phyloP scores from a whole-genome alignment of 2,329 filamentous ascomycete species.

The Epichloe sp. region DNA sequence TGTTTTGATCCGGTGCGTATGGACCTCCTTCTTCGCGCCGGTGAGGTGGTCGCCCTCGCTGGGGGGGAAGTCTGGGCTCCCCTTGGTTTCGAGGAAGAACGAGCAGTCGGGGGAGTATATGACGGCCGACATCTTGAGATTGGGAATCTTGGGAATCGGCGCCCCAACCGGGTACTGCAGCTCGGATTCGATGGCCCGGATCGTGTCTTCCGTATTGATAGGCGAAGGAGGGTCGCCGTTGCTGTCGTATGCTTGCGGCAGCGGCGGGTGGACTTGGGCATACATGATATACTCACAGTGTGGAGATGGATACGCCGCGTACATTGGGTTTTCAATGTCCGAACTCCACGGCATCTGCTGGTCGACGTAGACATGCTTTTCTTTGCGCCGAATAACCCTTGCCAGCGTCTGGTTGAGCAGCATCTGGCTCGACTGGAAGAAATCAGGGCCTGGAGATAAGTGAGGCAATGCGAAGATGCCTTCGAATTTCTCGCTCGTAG shows the following conservation, averaged over 20 bases:
- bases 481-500: conserved; percentile 87
- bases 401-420: conserved; percentile 64
- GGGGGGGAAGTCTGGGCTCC: conserved; percentile 41
- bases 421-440: conserved; percentile 43
- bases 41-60: conserved; percentile 41
- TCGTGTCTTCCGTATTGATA: conserved; percentile 23
- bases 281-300: conserved; percentile 87
- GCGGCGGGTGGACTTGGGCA: conserved; percentile 56
- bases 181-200: conserved; percentile 47
- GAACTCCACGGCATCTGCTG: conserved; percentile 66
- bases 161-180: conserved; percentile 48
- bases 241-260: conserved; percentile 20
- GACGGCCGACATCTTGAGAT: conserved; percentile 47
- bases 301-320: conserved; percentile 45
- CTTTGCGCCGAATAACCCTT: conserved; percentile 52
- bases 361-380: conserved; percentile 39
- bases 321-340: conserved; percentile 46
- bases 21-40: conserved; percentile 48
- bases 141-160: conserved; percentile 40
- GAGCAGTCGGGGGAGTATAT: conserved; percentile 59
- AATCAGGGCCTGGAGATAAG: conserved; percentile 48
- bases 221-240: conserved; percentile 18
- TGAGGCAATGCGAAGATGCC: conserved; percentile 85
- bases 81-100: conserved; percentile 52
- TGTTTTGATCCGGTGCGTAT: conserved; percentile 41